Percentiles rank a stretch among this genome's conserved stretches.
phyloP scores from a whole-genome alignment of 2,329 filamentous ascomycete genomes.

The Diaporthe longicolla region DNA sequence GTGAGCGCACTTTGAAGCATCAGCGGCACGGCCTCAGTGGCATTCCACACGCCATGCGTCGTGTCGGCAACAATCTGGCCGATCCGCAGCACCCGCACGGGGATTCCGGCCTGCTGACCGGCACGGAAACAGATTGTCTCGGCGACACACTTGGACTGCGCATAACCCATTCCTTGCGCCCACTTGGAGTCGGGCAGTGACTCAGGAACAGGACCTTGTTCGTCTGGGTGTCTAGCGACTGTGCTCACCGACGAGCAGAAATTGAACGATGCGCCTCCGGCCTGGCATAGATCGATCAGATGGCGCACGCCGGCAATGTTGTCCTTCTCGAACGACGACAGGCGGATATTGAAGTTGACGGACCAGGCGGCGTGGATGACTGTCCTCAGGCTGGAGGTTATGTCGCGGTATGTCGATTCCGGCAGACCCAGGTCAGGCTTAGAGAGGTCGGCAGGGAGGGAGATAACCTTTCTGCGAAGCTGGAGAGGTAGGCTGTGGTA shows the following conservation, averaged over 20 bases:
- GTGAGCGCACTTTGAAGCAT: conserved; percentile 62
- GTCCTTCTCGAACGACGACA: conserved; percentile 64
- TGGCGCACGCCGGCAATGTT: conserved; percentile 61
- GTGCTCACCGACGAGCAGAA: conserved; percentile 67
- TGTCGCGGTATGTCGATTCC: conserved; percentile 46
- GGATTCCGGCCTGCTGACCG: conserved; percentile 49
- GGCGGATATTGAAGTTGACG: conserved; percentile 69
- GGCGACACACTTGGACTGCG: conserved; percentile 57
- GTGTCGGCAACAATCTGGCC: conserved; percentile 67
- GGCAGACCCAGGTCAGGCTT: conserved; percentile 57
- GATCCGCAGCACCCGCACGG: conserved; percentile 58
- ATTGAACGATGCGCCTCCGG: conserved; percentile 53
- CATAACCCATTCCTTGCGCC: conserved; percentile 60
- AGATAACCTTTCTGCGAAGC: conserved; percentile 51
- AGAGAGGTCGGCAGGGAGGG: conserved; percentile 58
- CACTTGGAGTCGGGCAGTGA: conserved; percentile 52
- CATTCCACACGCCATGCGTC: conserved; percentile 63
- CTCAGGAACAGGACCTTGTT: conserved; percentile 52
- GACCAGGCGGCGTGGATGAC: conserved; percentile 68
- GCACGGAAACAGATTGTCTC: conserved; percentile 56
- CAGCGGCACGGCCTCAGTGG: conserved; percentile 65
- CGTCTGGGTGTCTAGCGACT: conserved; percentile 52
- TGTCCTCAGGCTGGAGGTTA: conserved; percentile 53
- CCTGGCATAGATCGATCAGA: conserved; percentile 55
- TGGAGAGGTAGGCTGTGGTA: conserved; percentile 43